A percentile compares a stretch with the other conserved stretches of the same genome.
phyloP scores from a whole-genome alignment of 495 filamentous ascomycete genomes.

The Tricharina praecox region DNA sequence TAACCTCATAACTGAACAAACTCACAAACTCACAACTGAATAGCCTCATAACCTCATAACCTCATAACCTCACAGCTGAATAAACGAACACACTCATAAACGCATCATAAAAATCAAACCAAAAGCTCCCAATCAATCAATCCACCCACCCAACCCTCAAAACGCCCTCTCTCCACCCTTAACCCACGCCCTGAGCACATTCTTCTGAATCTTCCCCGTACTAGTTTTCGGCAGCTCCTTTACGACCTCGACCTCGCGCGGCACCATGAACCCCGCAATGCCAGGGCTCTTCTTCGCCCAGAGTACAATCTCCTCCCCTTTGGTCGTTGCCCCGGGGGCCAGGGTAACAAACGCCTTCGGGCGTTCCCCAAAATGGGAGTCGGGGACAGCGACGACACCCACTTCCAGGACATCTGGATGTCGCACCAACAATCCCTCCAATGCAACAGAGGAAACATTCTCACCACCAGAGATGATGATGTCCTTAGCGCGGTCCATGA shows the following conservation, averaged over 20 bases:
- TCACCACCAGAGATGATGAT: slow-evolving; percentile 97
- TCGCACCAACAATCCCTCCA: slow-evolving; percentile 79
- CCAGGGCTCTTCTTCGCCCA: slow-evolving; percentile 66
- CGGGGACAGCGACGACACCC: slow-evolving; percentile 74
- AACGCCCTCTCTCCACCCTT: slow-evolving; percentile 36
- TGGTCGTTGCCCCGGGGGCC: slow-evolving; percentile 21
- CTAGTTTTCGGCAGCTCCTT: slow-evolving; percentile 84
- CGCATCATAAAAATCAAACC: not conserved
- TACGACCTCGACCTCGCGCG: slow-evolving; percentile 79
- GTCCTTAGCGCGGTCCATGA: slow-evolving; percentile 86
- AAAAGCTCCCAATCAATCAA: too few relatives aligned
- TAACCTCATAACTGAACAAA: too few relatives aligned
- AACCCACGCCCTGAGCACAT: slow-evolving; percentile 74
- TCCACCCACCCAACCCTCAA: too few relatives aligned
- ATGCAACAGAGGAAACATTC: slow-evolving; percentile 85
- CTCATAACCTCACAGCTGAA: too few relatives aligned
- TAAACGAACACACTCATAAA: too few relatives aligned
- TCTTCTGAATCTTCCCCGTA: slow-evolving; percentile 94
- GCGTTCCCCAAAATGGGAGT: slow-evolving; percentile 84
- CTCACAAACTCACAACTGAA: too few relatives aligned
- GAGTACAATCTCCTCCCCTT: slow-evolving; percentile 55
- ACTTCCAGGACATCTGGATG: slow-evolving; percentile 83
- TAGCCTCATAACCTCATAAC: too few relatives aligned
- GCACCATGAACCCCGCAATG: slow-evolving; percentile 92
- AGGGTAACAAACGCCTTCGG: slow-evolving; percentile 88